Evolutionary conservation across 2,329 filamentous ascomycete genomes (phyloP), one percentile per base, ranked within the genome.

Genomic region (Cytospora paraplurivora): DNA sequence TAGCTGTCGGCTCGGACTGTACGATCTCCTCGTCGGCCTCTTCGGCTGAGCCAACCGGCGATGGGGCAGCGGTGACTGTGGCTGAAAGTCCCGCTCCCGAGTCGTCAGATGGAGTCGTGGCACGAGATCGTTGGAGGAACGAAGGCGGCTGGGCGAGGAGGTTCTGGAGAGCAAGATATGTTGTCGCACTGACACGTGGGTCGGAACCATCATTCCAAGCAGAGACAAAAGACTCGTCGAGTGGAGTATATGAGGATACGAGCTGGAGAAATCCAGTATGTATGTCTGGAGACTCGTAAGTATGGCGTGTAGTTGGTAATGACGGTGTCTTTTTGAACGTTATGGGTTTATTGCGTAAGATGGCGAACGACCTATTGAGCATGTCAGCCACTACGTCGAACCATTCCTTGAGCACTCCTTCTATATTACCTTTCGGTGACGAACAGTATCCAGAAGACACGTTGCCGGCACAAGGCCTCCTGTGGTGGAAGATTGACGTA

Each of bases 361-460:
- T 81, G 4, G 86, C 86, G 69, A 87, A 88, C 6, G 84, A 85
- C 27, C 65, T 67, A 15, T 12, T 27, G 7, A 21, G 13, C 1
- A 19, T 3, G 56, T 64, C n/a, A 62, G 62, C 37, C 32, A 54
- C n/a, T 2, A 32, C 35, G 88, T 60, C 59, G 12, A 1, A 37
- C 19, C 17, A n/a, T 44, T 15, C 37, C 59, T 54, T 62, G 56
- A 47, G 38, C 21, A 47, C 37, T 27, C 13, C 44, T 21, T 10
- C n/a, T 37, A 32, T 59, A 62, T 56, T 73, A 84, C 82, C 83
- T 80, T 73, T 88, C 86, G 0, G 84, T 85, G 37, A 88, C 80
- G 69, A 87, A 87, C 11, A 88, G 75, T 49, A 87, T 77, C 86
- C 86, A 88, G 70, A 86, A 88, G 8, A 87, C 77, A 12, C 85